Percentiles rank a stretch among this genome's conserved stretches.
phyloP scores from a whole-genome alignment of 805 yeast genomes.

The Suhomyces xylopsoci region DNA sequence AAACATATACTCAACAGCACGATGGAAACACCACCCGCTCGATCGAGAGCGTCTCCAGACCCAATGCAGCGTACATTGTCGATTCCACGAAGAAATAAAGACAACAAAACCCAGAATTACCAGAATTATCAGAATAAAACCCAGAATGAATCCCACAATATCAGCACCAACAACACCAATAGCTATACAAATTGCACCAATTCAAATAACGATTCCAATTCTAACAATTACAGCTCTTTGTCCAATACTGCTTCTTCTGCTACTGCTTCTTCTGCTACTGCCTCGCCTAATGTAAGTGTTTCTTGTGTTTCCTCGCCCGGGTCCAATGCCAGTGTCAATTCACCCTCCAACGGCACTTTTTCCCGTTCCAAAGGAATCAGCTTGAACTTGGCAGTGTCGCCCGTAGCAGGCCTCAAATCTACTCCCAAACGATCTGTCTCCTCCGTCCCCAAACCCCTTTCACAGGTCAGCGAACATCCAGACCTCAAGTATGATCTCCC shows the following conservation, averaged over 20 bases:
- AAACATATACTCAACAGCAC: not conserved
- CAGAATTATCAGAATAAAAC: too few species aligned
- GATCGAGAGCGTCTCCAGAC: not conserved
- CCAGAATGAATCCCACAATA: too few species aligned
- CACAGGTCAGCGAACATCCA: not conserved
- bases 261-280: too few species aligned
- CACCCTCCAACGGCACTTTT: too few species aligned
- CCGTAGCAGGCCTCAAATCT: conserved; percentile 9
- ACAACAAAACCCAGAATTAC: too few species aligned
- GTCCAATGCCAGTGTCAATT: too few species aligned
- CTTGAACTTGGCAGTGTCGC: conserved; percentile 31
- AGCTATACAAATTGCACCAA: not conserved
- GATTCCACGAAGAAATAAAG: not conserved
- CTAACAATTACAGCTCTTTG: too few species aligned
- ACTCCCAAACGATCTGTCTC: not conserved
- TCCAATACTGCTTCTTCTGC: too few species aligned
- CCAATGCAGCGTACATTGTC: not conserved
- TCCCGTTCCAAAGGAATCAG: conserved; percentile 38
- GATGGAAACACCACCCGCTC: not conserved
- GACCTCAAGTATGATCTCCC: conserved; percentile 27
- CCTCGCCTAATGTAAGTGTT: not conserved
- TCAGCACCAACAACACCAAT: not conserved
- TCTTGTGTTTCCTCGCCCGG: too few species aligned
- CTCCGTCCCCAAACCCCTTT: not conserved
- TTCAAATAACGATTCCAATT: too few species aligned